Conservation (phyloP, 176 grass and related monocot genomes). For the Oryza australiensis region DNA sequence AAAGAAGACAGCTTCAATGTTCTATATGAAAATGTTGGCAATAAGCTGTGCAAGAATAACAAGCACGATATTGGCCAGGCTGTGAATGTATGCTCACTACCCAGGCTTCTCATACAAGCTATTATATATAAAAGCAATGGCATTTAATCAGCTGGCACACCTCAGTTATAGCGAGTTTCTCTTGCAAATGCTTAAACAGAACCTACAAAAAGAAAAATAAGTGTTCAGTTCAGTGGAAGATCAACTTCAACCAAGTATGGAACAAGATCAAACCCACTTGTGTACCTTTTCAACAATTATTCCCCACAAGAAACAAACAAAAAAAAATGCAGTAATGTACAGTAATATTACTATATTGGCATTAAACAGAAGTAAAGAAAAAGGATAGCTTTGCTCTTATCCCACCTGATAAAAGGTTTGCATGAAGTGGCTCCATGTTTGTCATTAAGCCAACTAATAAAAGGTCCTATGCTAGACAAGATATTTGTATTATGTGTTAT, state of each 20-base stretch:
- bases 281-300: background rate
- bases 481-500: background rate
- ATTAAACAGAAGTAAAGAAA: background rate
- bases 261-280: background rate
- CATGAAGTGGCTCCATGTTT: background rate
- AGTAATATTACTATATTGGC: background rate
- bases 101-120: background rate
- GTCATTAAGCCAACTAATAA: background rate
- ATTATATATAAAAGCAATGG: conserved; percentile 18
- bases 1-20: conserved; percentile 20
- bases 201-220: conserved; percentile 55
- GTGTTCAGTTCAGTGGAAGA: conserved; percentile 8
- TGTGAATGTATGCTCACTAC: background rate
- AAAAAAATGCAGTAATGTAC: background rate
- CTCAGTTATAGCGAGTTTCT: conserved; percentile 88
- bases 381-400: background rate
- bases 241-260: conserved; percentile 5
- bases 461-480: background rate
- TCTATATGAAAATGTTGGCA: conserved; percentile 21
- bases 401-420: background rate
- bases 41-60: conserved; percentile 22
- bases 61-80: conserved; percentile 22
- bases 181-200: conserved; percentile 88
- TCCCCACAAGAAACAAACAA: background rate
- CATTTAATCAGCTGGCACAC: conserved; percentile 41